Percentiles rank a stretch among this genome's conserved stretches.
Conservation (phyloP, 495 filamentous ascomycete species). For the Aspergillus diversus region DNA sequence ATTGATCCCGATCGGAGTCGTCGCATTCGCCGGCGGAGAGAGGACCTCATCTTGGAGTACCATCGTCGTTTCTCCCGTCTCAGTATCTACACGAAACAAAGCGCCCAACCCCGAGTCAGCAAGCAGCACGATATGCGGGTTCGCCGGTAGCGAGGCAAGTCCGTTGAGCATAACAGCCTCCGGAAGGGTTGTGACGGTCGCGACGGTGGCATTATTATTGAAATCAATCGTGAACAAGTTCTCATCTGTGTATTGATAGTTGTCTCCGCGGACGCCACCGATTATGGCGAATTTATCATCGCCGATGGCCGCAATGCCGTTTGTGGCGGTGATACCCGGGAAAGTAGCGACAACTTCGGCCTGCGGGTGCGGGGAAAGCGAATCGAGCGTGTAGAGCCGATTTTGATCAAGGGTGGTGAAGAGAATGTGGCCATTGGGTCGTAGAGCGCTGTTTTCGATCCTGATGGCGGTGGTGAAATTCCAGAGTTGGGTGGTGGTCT, state of each 20-base stretch:
- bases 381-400: constrained; percentile 33
- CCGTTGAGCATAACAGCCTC: constrained; percentile 47
- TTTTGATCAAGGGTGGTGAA: constrained; percentile 39
- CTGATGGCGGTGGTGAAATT: constrained; percentile 30
- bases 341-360: constrained; percentile 44
- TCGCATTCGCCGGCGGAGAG: constrained; percentile 18
- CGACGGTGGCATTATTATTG: constrained; percentile 22
- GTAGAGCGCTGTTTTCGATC: constrained; percentile 51
- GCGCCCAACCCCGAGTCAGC: constrained; percentile 44
- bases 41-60: constrained; percentile 29
- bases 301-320: constrained; percentile 44
- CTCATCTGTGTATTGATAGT: constrained; percentile 33
- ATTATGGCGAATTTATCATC: constrained; percentile 44
- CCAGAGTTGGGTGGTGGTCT: constrained; percentile 24
- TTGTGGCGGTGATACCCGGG: constrained; percentile 33
- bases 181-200: constrained; percentile 33
- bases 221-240: constrained; percentile 37
- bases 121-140: constrained; percentile 29
- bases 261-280: constrained; percentile 34
- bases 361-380: constrained; percentile 26
- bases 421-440: constrained; percentile 49
- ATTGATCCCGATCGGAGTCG: constrained; percentile 44
- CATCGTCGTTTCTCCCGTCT: constrained; percentile 37
- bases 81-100: constrained; percentile 44
- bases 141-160: constrained; percentile 30